Evolutionary conservation across 768 basidiomycete genomes (phyloP).

Genomic region (Tylopilus sp.): DNA sequence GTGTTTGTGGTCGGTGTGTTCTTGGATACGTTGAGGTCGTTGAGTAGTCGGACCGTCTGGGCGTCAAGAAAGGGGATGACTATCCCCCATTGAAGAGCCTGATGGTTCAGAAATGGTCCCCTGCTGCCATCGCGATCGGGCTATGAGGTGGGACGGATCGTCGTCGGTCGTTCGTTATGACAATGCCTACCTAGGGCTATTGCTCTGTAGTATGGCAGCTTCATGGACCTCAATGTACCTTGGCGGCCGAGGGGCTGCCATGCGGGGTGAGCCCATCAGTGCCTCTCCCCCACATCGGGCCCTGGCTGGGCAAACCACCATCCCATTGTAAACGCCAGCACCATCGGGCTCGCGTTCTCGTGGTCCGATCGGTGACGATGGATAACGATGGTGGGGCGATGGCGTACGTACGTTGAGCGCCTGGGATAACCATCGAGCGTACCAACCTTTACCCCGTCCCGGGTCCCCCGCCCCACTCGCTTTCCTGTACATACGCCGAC

Average conservation of each 20-base stretch:
- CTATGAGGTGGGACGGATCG: conserved; percentile 1
- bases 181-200: not conserved
- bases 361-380: not conserved
- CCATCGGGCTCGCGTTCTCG: not conserved
- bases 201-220: not conserved
- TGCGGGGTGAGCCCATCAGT: not conserved
- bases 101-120: not conserved
- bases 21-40: not conserved
- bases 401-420: no score
- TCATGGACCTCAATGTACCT: not conserved
- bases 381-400: not conserved
- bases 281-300: not conserved
- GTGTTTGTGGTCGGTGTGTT: not conserved
- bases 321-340: not conserved
- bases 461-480: not conserved
- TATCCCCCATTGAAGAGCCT: not conserved
- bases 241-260: not conserved
- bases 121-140: conserved; percentile 1
- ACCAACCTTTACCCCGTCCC: not conserved
- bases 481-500: not conserved
- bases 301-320: not conserved
- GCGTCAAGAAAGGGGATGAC: not conserved
- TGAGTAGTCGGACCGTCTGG: not conserved
- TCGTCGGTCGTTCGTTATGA: not conserved
- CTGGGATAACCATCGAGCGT: not conserved